Evolutionary conservation across 441 rosid genomes (phyloP).

Genomic region (Populus tomentosa): DNA sequence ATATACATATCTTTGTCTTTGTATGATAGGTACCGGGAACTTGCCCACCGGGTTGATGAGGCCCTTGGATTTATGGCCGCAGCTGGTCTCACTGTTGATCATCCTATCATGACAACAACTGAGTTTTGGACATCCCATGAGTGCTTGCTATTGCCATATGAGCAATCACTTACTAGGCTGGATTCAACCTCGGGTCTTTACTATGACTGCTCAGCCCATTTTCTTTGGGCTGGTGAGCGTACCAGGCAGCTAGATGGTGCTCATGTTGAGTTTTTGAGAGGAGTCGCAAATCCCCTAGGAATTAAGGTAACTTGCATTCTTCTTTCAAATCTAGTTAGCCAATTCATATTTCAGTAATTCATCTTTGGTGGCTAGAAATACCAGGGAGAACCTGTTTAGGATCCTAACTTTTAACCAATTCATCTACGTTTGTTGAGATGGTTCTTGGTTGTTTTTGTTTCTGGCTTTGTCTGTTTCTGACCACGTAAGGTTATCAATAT

Average conservation of each 20-base stretch:
- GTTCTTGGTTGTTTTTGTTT: not conserved
- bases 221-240: constrained; percentile 92
- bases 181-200: too few species aligned
- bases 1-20: not conserved
- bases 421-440: not conserved
- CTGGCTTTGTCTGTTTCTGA: not conserved
- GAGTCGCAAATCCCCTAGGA: constrained; percentile 92
- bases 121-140: too few species aligned
- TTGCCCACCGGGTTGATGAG: constrained; percentile 89
- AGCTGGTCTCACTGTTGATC: constrained; percentile 90
- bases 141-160: too few species aligned
- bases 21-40: constrained; percentile 73
- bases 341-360: not conserved
- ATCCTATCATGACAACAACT: constrained; percentile 62
- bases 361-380: not conserved
- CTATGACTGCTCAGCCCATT: constrained; percentile 66
- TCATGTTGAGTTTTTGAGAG: constrained; percentile 92
- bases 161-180: too few species aligned
- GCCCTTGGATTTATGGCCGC: constrained; percentile 98
- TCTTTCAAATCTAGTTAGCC: not conserved
- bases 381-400: not conserved
- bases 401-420: not conserved
- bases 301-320: constrained; percentile 54
- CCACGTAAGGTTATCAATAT: not conserved
- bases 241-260: constrained; percentile 97